Base-by-base conservation (phyloP, 1,284 basidiomycete species). In the Pseudomicrostroma phylloplanum region DNA sequence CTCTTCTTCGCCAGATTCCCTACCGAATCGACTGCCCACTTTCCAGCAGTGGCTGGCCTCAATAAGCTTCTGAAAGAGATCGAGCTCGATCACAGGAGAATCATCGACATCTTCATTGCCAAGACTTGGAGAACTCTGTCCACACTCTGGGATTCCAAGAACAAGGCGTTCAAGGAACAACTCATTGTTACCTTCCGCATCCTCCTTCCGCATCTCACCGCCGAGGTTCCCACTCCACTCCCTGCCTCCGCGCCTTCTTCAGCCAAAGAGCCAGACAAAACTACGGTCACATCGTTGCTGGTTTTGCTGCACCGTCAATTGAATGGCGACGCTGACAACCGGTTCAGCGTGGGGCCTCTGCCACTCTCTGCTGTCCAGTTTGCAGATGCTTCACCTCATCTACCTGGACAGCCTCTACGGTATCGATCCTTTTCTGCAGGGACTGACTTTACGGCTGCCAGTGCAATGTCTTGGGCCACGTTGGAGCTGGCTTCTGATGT, bases 401-500 rank as follows among this genome's bases (percentile, higher is more conserved):
- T 9, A 42, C 25, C 11, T 25, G 17, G 17, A 12, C 41, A 9
- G 25, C 41, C 21, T 19, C 89, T 90, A 67, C 78, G 61, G 23
- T 83, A 85, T 0, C 81, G 76, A 21, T 88, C 87, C 0, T 89
- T 91, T 74, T 81, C 84, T 49, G 26, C 87, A 51, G 90, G 89
- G 2, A 85, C 83, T 80, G 84, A 85, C 66, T 91, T 96, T 70
- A 85, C 86, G 62, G 74, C 84, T 0, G 82, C 80, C 23, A 87
- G 90, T 74, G 89, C 89, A 0, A 76, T 90, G 42, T 83, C 86
- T 0, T 97, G 93, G 92, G 85, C 86, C 0, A 83, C 87, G 0
- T 80, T 93, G 3, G 87, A 93, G 76, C 80, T 96, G n/a, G 88
- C 89, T 65, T 88, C 90, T 4, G 90, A 92, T 19, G 26, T 56